These are phyloP conservation scores for Geosmithia flava DNA, from an alignment of 2,329 filamentous ascomycete genomes.

Conservation along the genomic window DNA sequence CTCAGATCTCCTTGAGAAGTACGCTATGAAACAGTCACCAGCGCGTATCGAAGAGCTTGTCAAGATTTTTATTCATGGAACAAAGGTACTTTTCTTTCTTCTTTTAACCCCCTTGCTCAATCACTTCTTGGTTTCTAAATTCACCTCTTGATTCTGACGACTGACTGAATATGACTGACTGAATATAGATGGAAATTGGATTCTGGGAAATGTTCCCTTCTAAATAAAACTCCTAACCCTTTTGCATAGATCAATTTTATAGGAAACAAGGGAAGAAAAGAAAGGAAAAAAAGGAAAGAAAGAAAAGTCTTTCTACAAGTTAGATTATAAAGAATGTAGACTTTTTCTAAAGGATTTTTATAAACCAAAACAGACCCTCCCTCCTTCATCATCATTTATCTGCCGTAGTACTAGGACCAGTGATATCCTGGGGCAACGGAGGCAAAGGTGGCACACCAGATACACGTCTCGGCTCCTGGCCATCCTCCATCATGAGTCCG, in stretches of 20 bases:
- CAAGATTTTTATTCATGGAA: slow-evolving; percentile 77
- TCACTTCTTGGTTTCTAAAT: not conserved
- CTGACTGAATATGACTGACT: no score
- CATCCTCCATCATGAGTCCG: slow-evolving; percentile 37
- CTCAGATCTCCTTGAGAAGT: slow-evolving; percentile 60
- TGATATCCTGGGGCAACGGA: not conserved
- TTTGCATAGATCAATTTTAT: not conserved
- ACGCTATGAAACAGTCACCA: slow-evolving; percentile 61
- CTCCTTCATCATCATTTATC: not conserved
- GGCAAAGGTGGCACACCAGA: not conserved
- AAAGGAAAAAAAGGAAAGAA: no score
- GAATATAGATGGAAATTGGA: slow-evolving; percentile 35
- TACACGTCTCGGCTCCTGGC: slow-evolving; percentile 30
- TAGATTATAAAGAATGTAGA: no score
- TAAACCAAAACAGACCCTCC: no score
- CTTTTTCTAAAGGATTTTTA: no score
- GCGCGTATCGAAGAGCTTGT: slow-evolving; percentile 70
- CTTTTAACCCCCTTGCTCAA: slow-evolving; percentile 1
- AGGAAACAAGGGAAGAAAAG: no score
- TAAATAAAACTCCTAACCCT: slow-evolving; percentile 5
- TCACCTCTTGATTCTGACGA: no score
- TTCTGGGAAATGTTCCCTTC: slow-evolving; percentile 42
- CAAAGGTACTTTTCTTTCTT: slow-evolving; percentile 40
- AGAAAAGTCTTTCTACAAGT: no score
- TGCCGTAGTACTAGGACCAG: not conserved